A percentile compares a stretch with the other conserved stretches of the same genome.
Evolutionary conservation across 495 filamentous ascomycete species (phyloP).

Genomic region (Penicillium riverlandense): DNA sequence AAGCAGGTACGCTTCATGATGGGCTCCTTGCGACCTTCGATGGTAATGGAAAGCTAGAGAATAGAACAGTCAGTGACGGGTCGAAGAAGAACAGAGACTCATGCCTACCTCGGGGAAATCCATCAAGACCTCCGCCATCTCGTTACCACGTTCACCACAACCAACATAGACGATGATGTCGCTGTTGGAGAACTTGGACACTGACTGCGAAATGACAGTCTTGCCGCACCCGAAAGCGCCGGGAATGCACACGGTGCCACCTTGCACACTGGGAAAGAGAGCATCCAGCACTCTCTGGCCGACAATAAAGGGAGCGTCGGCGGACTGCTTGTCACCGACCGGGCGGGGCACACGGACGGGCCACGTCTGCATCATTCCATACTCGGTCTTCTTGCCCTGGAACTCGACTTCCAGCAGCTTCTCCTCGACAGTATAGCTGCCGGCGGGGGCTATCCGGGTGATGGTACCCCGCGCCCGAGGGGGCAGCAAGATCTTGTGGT

Average conservation of each 20-base stretch:
- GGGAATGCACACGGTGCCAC: slow-evolving; percentile 95
- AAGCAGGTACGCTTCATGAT: slow-evolving; percentile 99
- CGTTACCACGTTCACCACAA: slow-evolving; percentile 96
- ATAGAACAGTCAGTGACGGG: not conserved
- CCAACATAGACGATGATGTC: slow-evolving; percentile 99
- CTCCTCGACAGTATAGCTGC: slow-evolving; percentile 88
- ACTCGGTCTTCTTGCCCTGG: slow-evolving; percentile 87
- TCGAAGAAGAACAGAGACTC: not conserved
- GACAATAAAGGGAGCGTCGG: slow-evolving; percentile 85
- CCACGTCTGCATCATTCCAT: slow-evolving; percentile 98
- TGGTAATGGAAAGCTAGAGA: slow-evolving; percentile 70
- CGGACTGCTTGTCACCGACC: slow-evolving; percentile 79
- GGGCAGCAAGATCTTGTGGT: slow-evolving; percentile 94
- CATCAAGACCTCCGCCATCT: slow-evolving; percentile 99
- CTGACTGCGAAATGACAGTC: slow-evolving; percentile 96
- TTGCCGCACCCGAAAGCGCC: slow-evolving; percentile 99
- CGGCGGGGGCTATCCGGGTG: slow-evolving; percentile 78
- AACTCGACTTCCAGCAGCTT: slow-evolving; percentile 96
- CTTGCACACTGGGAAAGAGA: slow-evolving; percentile 95
- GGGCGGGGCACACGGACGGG: slow-evolving; percentile 96
- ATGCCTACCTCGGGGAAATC: slow-evolving; percentile 87
- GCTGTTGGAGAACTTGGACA: slow-evolving; percentile 99
- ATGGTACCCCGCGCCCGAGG: slow-evolving; percentile 87
- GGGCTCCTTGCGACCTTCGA: slow-evolving; percentile 88
- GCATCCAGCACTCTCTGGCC: slow-evolving; percentile 95